Evolutionary conservation across 306 rosid species (phyloP).

Genomic region (Cicer pinnatifidum): DNA sequence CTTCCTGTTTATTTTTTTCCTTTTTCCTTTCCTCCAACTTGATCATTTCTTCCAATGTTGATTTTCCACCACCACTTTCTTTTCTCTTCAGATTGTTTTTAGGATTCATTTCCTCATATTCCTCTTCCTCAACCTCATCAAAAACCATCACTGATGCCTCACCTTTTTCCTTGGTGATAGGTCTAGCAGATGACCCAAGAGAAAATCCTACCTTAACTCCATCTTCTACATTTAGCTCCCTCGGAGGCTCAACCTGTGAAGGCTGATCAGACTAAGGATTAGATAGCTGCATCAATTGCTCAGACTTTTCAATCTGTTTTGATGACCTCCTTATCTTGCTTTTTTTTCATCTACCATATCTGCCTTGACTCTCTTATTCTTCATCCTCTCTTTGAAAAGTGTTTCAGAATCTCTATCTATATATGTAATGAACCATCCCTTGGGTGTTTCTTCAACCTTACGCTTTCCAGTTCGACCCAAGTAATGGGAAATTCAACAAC

Average conservation of each 20-base stretch:
- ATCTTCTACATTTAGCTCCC: slow-evolving; percentile 62
- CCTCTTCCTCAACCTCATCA: slow-evolving; percentile 64
- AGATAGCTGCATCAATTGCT: slow-evolving; percentile 48
- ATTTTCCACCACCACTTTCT: slow-evolving; percentile 51
- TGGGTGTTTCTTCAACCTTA: background rate
- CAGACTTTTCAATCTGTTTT: slow-evolving; percentile 78
- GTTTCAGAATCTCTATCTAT: slow-evolving; percentile 59
- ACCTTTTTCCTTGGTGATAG: slow-evolving; percentile 48
- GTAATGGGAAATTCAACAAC: too few relatives aligned
- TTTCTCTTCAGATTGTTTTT: slow-evolving; percentile 46
- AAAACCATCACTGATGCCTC: slow-evolving; percentile 58
- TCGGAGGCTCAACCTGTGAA: slow-evolving; percentile 43
- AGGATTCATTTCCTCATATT: slow-evolving; percentile 43
- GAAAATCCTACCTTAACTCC: slow-evolving; percentile 75
- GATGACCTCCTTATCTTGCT: slow-evolving; percentile 80
- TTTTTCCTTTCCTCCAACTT: slow-evolving; percentile 81
- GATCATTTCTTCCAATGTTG: slow-evolving; percentile 74
- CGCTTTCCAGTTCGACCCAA: slow-evolving; percentile 80
- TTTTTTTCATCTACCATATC: slow-evolving; percentile 84
- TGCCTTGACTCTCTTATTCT: slow-evolving; percentile 60
- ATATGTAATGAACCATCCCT: too few relatives aligned
- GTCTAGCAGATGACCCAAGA: slow-evolving; percentile 57
- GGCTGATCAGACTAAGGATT: slow-evolving; percentile 46
- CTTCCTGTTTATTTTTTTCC: slow-evolving; percentile 76
- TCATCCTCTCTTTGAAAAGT: slow-evolving; percentile 77